These are phyloP conservation scores for Verticillium tricorpus DNA, from an alignment of 2,329 filamentous ascomycete genomes.

Conservation along the genomic window DNA sequence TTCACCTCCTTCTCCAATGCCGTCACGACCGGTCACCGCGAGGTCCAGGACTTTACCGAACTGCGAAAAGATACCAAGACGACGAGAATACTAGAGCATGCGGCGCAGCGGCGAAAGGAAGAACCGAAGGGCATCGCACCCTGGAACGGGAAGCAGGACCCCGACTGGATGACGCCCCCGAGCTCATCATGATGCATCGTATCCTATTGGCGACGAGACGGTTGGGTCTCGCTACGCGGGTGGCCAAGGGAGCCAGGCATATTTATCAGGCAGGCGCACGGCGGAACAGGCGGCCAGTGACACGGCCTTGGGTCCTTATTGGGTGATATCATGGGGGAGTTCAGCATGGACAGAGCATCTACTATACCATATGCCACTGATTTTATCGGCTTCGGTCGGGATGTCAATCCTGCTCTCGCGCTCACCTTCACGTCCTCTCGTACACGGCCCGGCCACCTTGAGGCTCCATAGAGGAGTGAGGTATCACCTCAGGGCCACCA, in stretches of 20 bases:
- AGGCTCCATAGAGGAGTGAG: too few species aligned
- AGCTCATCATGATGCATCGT: neutral
- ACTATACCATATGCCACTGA: neutral
- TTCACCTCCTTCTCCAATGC: slow-evolving; percentile 44
- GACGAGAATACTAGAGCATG: slow-evolving; percentile 46
- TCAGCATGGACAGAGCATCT: neutral
- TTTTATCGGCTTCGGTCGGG: neutral
- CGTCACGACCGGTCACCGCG: slow-evolving; percentile 39
- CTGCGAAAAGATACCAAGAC: slow-evolving; percentile 42
- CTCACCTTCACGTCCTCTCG: too few species aligned
- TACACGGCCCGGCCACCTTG: too few species aligned
- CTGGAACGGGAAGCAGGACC: slow-evolving; percentile 55
- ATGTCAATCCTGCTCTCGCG: neutral
- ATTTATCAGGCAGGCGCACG: neutral
- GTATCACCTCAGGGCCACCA: too few species aligned
- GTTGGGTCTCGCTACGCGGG: neutral
- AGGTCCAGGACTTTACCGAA: slow-evolving; percentile 47
- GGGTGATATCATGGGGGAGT: neutral
- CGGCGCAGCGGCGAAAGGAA: slow-evolving; percentile 46
- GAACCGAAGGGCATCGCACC: slow-evolving; percentile 53
- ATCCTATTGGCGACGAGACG: neutral
- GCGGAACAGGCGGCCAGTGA: neutral
- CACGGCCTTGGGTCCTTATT: neutral
- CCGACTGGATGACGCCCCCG: slow-evolving; percentile 41
- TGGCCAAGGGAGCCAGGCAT: neutral